Percentiles rank a stretch among this genome's conserved stretches.
phyloP scores from a whole-genome alignment of 2,329 filamentous ascomycete species.

The Fusarium sororula region DNA sequence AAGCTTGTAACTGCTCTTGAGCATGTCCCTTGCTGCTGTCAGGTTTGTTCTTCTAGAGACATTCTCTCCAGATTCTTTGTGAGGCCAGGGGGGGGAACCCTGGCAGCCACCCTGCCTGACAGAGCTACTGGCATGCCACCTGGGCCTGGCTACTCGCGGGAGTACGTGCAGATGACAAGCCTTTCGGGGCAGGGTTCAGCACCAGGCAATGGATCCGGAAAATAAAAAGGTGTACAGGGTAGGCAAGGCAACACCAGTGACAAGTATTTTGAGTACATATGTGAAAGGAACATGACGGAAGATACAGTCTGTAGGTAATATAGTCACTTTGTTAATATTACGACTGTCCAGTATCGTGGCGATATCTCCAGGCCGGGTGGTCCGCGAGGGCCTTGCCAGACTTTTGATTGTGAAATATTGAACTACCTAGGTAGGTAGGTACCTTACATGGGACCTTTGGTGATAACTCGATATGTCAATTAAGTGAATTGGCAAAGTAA shows the following conservation, averaged over 20 bases:
- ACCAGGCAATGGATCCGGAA: not conserved
- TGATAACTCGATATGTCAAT: not conserved
- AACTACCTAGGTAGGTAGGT: not conserved
- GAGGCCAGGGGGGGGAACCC: slow-evolving; percentile 9
- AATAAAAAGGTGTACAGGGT: not conserved
- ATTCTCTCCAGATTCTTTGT: slow-evolving; percentile 29
- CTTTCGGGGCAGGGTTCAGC: not conserved
- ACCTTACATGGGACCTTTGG: not conserved
- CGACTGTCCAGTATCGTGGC: no score
- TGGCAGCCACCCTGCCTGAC: slow-evolving; percentile 1
- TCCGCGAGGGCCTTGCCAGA: not conserved
- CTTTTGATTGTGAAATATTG: not conserved
- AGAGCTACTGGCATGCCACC: slow-evolving; percentile 12
- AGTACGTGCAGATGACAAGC: slow-evolving; percentile 34
- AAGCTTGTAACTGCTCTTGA: slow-evolving; percentile 8
- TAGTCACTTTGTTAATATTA: not conserved
- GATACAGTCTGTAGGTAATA: not conserved
- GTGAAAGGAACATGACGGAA: not conserved
- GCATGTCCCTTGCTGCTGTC: slow-evolving; percentile 7
- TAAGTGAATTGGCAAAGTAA: not conserved
- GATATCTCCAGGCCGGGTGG: not conserved
- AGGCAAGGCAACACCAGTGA: not conserved
- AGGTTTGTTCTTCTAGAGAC: slow-evolving; percentile 26
- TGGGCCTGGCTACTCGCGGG: slow-evolving; percentile 22
- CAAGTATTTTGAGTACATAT: not conserved